A percentile compares a stretch with the other conserved stretches of the same genome.
Conservation (phyloP, 495 filamentous ascomycete genomes). For the Penicillium steckii region DNA sequence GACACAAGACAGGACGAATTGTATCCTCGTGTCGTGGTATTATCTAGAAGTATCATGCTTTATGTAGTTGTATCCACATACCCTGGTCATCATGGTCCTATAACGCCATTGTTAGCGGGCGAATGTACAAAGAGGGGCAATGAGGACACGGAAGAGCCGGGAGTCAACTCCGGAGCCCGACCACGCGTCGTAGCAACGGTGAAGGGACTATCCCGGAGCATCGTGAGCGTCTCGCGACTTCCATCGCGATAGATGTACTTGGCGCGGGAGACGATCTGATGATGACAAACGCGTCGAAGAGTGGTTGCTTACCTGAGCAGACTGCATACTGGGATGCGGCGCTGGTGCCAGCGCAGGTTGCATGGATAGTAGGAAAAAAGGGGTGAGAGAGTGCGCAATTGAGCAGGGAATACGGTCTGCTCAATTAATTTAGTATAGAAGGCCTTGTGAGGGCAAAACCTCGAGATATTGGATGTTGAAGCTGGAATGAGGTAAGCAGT, state of each 20-base stretch:
- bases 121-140: not conserved
- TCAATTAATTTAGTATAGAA: slow-evolving; percentile 5
- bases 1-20: too few relatives aligned
- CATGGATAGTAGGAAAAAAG: slow-evolving; percentile 33
- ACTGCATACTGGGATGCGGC: slow-evolving; percentile 57
- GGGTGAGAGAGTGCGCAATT: slow-evolving; percentile 6
- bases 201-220: not conserved
- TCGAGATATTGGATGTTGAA: slow-evolving; percentile 6
- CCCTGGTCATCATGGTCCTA: slow-evolving; percentile 54
- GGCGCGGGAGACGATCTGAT: slow-evolving; percentile 39
- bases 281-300: slow-evolving; percentile 45
- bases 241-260: slow-evolving; percentile 16
- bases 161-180: not conserved
- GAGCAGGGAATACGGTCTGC: slow-evolving; percentile 1
- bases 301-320: slow-evolving; percentile 54
- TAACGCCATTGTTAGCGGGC: slow-evolving; percentile 7
- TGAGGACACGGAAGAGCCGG: slow-evolving; percentile 10
- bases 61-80: slow-evolving; percentile 35
- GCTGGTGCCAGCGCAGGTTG: slow-evolving; percentile 57
- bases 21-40: too few relatives aligned
- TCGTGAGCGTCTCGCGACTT: slow-evolving; percentile 6
- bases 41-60: too few relatives aligned
- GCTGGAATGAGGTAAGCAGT: slow-evolving; percentile 46
- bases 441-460: not conserved
- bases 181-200: slow-evolving; percentile 17